A percentile compares a stretch with the other conserved stretches of the same genome.
phyloP scores from a whole-genome alignment of 73 alveolate species.

The Tetrahymena malaccensis region DNA sequence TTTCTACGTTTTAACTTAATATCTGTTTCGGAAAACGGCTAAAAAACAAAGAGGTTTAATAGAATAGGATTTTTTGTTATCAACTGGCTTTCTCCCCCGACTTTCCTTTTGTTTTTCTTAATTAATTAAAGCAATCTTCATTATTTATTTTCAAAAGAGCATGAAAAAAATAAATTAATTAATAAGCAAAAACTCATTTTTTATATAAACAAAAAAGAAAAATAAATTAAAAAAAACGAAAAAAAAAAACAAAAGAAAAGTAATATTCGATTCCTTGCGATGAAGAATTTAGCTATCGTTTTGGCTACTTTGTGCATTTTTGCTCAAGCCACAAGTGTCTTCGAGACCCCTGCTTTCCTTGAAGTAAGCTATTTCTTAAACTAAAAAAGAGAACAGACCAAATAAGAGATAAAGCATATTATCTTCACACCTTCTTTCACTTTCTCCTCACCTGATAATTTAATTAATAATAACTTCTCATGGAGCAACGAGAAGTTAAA shows the following conservation, averaged over 20 bases:
- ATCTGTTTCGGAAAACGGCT: slow-evolving; percentile 1
- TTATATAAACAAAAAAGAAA: background rate
- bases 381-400: background rate
- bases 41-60: background rate
- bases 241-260: background rate
- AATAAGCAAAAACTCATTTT: background rate
- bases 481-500: background rate
- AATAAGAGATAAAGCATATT: background rate
- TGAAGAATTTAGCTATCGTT: background rate
- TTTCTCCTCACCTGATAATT: background rate
- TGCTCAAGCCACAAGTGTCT: background rate
- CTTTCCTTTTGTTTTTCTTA: background rate
- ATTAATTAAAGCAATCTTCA: background rate
- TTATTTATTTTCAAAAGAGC: background rate
- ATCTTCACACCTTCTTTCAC: background rate
- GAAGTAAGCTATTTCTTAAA: background rate
- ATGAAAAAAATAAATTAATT: background rate
- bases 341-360: background rate
- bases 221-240: background rate
- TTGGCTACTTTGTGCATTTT: background rate
- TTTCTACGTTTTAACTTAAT: background rate
- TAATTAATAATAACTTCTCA: background rate
- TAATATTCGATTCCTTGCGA: background rate
- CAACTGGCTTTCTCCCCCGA: background rate
- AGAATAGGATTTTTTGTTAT: background rate